Conservation (phyloP, 164 flowering plant species). For the Tetracentron sinense region DNA sequence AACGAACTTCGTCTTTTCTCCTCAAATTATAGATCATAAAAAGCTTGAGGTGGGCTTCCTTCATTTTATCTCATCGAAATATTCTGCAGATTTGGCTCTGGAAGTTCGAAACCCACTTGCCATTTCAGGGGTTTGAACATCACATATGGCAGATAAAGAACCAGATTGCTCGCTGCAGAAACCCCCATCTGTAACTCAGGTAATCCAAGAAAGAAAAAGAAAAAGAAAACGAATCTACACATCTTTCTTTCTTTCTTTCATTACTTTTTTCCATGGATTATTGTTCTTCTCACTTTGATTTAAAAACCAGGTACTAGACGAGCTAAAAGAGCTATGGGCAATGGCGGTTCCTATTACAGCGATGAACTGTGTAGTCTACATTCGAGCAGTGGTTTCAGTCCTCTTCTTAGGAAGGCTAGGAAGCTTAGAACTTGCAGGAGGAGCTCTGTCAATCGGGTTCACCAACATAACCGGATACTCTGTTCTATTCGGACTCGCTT, state of each 20-base stretch:
- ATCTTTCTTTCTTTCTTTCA: not conserved
- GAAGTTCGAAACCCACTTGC: not conserved
- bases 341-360: slow-evolving; percentile 84
- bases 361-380: slow-evolving; percentile 62
- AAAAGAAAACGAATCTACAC: not conserved
- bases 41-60: too few relatives aligned
- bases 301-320: slow-evolving; percentile 52
- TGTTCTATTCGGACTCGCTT: slow-evolving; percentile 75
- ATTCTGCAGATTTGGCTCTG: not conserved
- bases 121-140: not conserved
- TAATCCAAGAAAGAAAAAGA: not conserved
- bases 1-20: too few relatives aligned
- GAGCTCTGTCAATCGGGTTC: slow-evolving; percentile 87
- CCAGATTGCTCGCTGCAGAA: slow-evolving; percentile 12
- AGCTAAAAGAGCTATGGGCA: slow-evolving; percentile 70
- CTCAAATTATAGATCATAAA: too few relatives aligned
- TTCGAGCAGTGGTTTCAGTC: slow-evolving; percentile 68
- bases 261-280: not conserved
- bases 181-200: slow-evolving; percentile 17
- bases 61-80: too few relatives aligned
- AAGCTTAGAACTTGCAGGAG: slow-evolving; percentile 84
- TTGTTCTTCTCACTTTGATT: not conserved
- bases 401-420: slow-evolving; percentile 87
- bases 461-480: slow-evolving; percentile 98
- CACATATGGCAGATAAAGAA: slow-evolving; percentile 2